These are phyloP conservation scores for Mycena rosella DNA, from an alignment of 768 basidiomycete species.

Conservation along the genomic window DNA sequence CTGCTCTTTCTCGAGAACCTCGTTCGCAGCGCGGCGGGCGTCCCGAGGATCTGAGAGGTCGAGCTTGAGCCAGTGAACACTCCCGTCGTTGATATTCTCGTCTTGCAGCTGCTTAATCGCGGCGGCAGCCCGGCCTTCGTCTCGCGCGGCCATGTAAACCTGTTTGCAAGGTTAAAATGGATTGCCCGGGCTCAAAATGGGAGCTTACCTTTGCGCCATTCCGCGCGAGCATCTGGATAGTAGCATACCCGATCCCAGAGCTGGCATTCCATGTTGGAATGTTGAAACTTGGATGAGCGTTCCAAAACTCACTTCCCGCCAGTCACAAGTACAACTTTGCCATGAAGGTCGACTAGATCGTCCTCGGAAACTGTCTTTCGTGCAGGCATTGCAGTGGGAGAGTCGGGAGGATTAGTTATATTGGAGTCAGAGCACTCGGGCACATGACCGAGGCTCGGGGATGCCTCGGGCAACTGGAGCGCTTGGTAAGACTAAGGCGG, in stretches of 20 bases:
- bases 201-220: constrained; percentile 55
- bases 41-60: constrained; percentile 54
- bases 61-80: constrained; percentile 52
- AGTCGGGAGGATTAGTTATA: too few species aligned
- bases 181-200: background rate
- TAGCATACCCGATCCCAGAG: constrained; percentile 52
- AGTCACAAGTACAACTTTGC: constrained; percentile 62
- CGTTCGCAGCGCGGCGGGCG: constrained; percentile 51
- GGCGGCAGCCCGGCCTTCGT: constrained; percentile 44
- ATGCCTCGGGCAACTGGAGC: too few species aligned
- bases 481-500: too few species aligned
- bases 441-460: too few species aligned
- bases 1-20: constrained; percentile 53
- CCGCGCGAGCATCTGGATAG: constrained; percentile 52
- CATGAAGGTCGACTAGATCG: constrained; percentile 61
- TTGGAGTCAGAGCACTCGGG: too few species aligned
- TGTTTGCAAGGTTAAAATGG: background rate
- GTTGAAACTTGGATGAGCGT: background rate
- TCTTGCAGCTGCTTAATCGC: constrained; percentile 51
- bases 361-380: constrained; percentile 44
- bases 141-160: constrained; percentile 51
- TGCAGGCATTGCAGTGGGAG: constrained; percentile 13
- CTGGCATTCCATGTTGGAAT: constrained; percentile 33
- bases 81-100: constrained; percentile 48
- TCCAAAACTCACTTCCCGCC: constrained; percentile 61